phyloP scores from a whole-genome alignment of 2,329 filamentous ascomycete species.

The Monilinia fructicola region DNA sequence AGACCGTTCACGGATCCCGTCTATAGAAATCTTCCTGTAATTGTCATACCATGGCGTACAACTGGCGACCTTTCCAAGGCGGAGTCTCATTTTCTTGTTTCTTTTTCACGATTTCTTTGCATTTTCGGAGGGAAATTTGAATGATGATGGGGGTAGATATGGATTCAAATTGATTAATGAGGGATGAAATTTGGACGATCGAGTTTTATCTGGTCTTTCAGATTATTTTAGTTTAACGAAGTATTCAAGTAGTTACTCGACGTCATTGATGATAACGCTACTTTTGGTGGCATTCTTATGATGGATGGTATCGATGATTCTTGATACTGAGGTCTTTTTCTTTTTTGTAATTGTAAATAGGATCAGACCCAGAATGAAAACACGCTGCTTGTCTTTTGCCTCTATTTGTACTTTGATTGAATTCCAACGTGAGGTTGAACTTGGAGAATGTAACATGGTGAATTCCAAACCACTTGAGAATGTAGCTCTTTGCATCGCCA shows the following conservation, averaged over 20 bases:
- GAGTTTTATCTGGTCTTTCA: constrained; percentile 21
- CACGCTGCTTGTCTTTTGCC: constrained; percentile 17
- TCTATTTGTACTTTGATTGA: neutral
- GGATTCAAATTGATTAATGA: constrained; percentile 28
- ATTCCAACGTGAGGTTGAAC: neutral
- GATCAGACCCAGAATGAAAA: constrained; percentile 25
- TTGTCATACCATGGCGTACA: constrained; percentile 17
- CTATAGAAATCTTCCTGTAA: constrained; percentile 45
- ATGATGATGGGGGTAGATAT: constrained; percentile 26
- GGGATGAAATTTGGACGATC: constrained; percentile 23
- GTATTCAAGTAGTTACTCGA: constrained; percentile 22
- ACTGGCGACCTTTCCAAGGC: constrained; percentile 16
- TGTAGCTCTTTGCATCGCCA: neutral
- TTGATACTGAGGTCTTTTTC: constrained; percentile 20
- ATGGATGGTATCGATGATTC: constrained; percentile 18
- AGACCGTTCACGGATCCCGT: constrained; percentile 84
- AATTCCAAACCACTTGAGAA: neutral
- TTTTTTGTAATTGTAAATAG: constrained; percentile 27
- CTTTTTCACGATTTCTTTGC: constrained; percentile 24
- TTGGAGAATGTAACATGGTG: neutral
- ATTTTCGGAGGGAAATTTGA: constrained; percentile 23
- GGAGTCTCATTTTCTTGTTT: constrained; percentile 6
- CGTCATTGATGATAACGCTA: neutral
- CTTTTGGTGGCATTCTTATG: constrained; percentile 17
- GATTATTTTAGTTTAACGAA: constrained; percentile 20